These are phyloP conservation scores for Cronartium ribicola DNA, from an alignment of 1,284 basidiomycete species.

Conservation along the genomic window DNA sequence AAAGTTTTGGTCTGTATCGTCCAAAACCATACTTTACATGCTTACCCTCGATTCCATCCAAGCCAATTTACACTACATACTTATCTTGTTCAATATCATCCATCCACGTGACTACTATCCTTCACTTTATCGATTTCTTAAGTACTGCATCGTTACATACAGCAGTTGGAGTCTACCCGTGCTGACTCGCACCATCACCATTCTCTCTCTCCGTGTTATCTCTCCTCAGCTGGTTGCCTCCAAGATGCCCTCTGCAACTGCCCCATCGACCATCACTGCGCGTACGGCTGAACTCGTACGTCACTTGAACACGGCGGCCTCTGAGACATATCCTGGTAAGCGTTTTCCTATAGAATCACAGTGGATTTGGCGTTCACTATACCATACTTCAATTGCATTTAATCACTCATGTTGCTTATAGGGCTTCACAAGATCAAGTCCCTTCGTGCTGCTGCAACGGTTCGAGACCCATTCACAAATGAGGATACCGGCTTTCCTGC, in stretches of 20 bases:
- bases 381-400: background rate
- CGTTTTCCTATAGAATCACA: background rate
- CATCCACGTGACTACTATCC: too few relatives aligned
- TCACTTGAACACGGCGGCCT: slow-evolving; percentile 25
- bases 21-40: too few relatives aligned
- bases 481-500: slow-evolving; percentile 38
- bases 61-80: too few relatives aligned
- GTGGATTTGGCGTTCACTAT: too few relatives aligned
- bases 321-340: slow-evolving; percentile 37
- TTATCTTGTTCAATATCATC: too few relatives aligned
- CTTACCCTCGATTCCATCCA: too few relatives aligned
- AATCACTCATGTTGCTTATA: background rate
- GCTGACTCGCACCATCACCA: too few relatives aligned
- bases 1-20: too few relatives aligned
- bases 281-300: slow-evolving; percentile 37
- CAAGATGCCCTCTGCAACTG: slow-evolving; percentile 40
- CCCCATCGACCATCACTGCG: slow-evolving; percentile 39
- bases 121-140: too few relatives aligned
- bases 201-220: too few relatives aligned
- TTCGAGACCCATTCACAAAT: slow-evolving; percentile 40
- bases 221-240: background rate
- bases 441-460: slow-evolving; percentile 33
- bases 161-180: too few relatives aligned
- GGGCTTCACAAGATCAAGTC: slow-evolving; percentile 37
- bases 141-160: too few relatives aligned